phyloP scores from a whole-genome alignment of 2,329 filamentous ascomycete genomes.

The Xenoacremonium recifei region DNA sequence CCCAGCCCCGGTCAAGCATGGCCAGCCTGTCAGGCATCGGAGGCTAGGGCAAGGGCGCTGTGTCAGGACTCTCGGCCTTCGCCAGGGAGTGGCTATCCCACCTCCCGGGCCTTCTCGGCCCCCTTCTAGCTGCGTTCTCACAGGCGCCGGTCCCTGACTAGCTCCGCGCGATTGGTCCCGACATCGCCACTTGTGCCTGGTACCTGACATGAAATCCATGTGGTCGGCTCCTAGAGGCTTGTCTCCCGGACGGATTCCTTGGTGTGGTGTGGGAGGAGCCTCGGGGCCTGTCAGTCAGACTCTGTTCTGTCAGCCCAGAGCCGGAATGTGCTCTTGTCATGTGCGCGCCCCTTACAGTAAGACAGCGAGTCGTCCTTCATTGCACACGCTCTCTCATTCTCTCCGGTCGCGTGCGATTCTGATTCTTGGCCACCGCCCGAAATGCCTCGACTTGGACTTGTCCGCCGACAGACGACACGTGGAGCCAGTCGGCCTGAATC shows the following conservation, averaged over 20 bases:
- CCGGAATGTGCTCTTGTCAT: neutral
- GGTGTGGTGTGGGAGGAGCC: slow-evolving; percentile 12
- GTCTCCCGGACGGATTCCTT: slow-evolving; percentile 17
- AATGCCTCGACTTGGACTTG: too few species aligned
- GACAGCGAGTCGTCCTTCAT: too few species aligned
- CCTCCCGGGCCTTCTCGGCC: slow-evolving; percentile 1
- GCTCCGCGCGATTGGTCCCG: slow-evolving; percentile 29
- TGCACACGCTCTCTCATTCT: too few species aligned
- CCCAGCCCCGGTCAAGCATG: too few species aligned
- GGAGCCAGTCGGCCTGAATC: slow-evolving; percentile 8
- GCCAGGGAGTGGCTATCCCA: too few species aligned
- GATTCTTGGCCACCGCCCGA: too few species aligned
- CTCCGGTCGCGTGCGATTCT: too few species aligned
- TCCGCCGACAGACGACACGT: slow-evolving; percentile 15
- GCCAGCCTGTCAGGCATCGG: too few species aligned
- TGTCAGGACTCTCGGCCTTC: slow-evolving; percentile 13
- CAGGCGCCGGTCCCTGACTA: slow-evolving; percentile 5
- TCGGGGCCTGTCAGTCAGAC: too few species aligned
- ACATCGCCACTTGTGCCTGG: slow-evolving; percentile 32
- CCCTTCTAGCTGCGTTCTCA: slow-evolving; percentile 24
- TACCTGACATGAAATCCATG: slow-evolving; percentile 41
- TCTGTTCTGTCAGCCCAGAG: too few species aligned
- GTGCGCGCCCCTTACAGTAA: too few species aligned
- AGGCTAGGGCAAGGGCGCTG: slow-evolving; percentile 11
- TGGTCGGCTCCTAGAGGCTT: slow-evolving; percentile 38